Evolutionary conservation across 2,329 filamentous ascomycete genomes (phyloP).

Genomic region (Daldinia sp.): DNA sequence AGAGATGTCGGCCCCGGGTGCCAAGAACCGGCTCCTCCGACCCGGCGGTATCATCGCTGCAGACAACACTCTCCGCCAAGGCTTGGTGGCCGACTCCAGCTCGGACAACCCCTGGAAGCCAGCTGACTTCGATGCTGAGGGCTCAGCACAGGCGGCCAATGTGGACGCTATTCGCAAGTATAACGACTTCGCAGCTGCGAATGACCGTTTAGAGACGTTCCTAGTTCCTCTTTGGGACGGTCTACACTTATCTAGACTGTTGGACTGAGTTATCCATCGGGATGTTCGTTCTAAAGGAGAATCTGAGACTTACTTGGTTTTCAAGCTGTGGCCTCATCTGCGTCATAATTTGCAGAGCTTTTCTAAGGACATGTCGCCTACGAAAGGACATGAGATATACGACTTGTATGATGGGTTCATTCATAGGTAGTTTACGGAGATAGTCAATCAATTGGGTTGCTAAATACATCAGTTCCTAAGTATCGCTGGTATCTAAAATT

Average conservation of each 20-base stretch:
- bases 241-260: conserved; percentile 54
- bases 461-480: not conserved
- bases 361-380: not conserved
- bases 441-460: not conserved
- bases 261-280: conserved; percentile 26
- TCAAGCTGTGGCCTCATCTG: not conserved
- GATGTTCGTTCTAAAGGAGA: not conserved
- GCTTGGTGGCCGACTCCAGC: conserved; percentile 60
- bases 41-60: conserved; percentile 64
- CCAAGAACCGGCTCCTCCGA: conserved; percentile 57
- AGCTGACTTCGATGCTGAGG: conserved; percentile 12
- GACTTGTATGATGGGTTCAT: not conserved
- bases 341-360: not conserved
- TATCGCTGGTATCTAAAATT: too few species aligned
- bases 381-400: not conserved
- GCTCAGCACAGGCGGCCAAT: conserved; percentile 12
- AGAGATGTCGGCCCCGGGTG: conserved; percentile 56
- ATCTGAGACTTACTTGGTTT: not conserved
- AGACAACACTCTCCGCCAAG: conserved; percentile 65
- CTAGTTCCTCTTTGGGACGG: conserved; percentile 60
- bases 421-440: not conserved
- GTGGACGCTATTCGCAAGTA: conserved; percentile 53
- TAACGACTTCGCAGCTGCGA: conserved; percentile 52
- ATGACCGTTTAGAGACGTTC: conserved; percentile 56
- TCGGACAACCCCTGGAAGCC: conserved; percentile 52